These are phyloP conservation scores for Metschnikowia vanudenii DNA, from an alignment of 805 yeast genomes.

Conservation along the genomic window DNA sequence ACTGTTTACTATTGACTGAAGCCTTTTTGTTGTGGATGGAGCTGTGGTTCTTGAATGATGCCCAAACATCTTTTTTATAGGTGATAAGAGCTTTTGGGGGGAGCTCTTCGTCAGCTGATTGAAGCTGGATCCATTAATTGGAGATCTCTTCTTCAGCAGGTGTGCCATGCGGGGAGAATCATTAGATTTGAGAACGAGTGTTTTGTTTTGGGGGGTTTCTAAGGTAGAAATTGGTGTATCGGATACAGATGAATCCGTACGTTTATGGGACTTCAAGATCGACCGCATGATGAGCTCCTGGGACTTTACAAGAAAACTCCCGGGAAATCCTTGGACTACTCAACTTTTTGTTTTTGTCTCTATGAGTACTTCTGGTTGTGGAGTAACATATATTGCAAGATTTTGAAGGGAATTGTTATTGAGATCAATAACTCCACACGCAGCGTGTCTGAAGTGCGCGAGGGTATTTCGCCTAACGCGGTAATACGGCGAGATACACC, in stretches of 20 bases:
- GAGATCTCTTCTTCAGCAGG: constrained; percentile 9
- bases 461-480: neutral
- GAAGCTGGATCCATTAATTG: constrained; percentile 9
- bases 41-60: constrained; percentile 17
- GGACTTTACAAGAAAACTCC: neutral
- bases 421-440: neutral
- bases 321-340: neutral
- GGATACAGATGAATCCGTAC: constrained; percentile 19
- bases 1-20: constrained; percentile 11
- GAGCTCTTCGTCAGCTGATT: constrained; percentile 20
- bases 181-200: neutral
- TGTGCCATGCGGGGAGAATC: neutral
- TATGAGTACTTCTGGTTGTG: neutral
- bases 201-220: constrained; percentile 4
- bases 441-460: neutral
- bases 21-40: constrained; percentile 12
- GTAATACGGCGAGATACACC: neutral
- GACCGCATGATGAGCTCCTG: constrained; percentile 17
- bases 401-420: neutral
- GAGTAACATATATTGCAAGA: neutral
- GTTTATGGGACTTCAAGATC: constrained; percentile 19
- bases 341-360: neutral
- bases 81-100: constrained; percentile 39
- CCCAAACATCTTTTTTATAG: constrained; percentile 34
- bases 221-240: constrained; percentile 11